Conservation (phyloP, 2,329 filamentous ascomycete genomes). For the Fusarium duplospermum region DNA sequence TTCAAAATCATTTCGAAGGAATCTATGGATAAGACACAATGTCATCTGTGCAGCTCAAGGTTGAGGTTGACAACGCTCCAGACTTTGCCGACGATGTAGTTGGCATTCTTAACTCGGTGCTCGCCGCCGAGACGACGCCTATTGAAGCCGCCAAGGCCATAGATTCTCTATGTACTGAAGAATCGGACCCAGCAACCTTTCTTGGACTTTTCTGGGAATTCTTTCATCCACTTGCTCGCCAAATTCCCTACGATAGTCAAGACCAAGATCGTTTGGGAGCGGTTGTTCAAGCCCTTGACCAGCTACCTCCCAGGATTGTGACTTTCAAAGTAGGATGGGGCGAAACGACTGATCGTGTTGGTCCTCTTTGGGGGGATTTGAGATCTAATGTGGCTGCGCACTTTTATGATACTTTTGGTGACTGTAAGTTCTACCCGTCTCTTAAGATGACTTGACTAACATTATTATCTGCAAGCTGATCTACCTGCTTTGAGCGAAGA, state of each 20-base stretch:
- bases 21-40: neutral
- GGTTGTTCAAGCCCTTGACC: conserved; percentile 9
- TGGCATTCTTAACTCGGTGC: conserved; percentile 12
- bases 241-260: conserved; percentile 27
- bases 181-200: conserved; percentile 15
- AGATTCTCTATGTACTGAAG: conserved; percentile 7
- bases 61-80: conserved; percentile 13
- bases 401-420: conserved; percentile 5
- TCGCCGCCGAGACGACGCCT: neutral
- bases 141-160: conserved; percentile 2
- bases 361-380: conserved; percentile 13
- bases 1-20: neutral
- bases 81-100: conserved; percentile 13
- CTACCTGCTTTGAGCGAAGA: neutral
- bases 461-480: neutral
- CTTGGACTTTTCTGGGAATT: conserved; percentile 42
- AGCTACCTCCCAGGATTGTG: conserved; percentile 4
- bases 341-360: conserved; percentile 8
- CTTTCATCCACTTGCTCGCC: conserved; percentile 33
- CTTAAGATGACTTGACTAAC: neutral
- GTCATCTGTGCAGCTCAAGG: neutral
- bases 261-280: conserved; percentile 26
- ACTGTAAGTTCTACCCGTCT: neutral
- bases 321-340: neutral
- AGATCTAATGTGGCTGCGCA: neutral